These are phyloP conservation scores for Plantago coronopus DNA, from an alignment of 305 asterid genomes.

Conservation along the genomic window DNA sequence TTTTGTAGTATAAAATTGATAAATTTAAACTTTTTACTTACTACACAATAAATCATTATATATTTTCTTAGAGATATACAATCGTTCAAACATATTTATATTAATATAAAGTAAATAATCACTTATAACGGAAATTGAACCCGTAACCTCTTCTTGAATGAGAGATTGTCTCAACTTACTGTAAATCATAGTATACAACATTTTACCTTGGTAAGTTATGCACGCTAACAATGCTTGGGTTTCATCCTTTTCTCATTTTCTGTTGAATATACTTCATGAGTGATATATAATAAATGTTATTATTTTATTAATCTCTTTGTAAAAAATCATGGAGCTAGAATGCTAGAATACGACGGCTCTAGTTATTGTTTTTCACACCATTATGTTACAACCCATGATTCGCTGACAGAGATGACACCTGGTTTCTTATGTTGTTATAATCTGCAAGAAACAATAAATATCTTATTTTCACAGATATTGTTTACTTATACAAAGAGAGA, in stretches of 20 bases:
- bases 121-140: too few species aligned
- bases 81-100: too few species aligned
- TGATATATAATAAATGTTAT: too few species aligned
- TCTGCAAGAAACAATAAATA: neutral
- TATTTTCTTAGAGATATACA: too few species aligned
- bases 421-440: neutral
- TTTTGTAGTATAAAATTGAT: too few species aligned
- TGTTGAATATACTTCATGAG: too few species aligned
- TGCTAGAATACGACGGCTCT: neutral
- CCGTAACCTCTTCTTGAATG: too few species aligned
- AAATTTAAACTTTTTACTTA: too few species aligned
- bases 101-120: too few species aligned
- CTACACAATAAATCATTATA: neutral
- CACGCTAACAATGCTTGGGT: slow-evolving; percentile 11
- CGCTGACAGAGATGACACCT: neutral
- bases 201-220: slow-evolving; percentile 1
- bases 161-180: too few species aligned
- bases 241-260: neutral
- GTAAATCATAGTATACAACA: slow-evolving; percentile 3
- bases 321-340: neutral
- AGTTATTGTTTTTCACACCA: slow-evolving; percentile 4
- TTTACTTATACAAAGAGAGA: neutral
- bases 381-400: neutral
- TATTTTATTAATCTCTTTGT: too few species aligned
- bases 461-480: neutral